Evolutionary conservation across 176 grass and related monocot genomes (phyloP).

Genomic region (Cenchrus americanus): DNA sequence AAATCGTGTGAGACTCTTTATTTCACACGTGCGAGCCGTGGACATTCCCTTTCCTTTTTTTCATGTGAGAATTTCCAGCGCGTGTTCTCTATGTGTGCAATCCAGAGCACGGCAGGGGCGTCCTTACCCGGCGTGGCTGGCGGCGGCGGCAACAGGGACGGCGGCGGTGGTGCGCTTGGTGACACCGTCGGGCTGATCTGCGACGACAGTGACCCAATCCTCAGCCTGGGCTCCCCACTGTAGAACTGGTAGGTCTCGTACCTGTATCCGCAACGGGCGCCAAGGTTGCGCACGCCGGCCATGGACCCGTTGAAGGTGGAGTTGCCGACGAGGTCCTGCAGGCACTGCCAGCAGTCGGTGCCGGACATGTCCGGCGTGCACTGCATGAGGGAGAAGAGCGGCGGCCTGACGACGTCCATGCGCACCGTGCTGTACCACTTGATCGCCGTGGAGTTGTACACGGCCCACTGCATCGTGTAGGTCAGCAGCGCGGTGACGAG

Average conservation of each 20-base stretch:
- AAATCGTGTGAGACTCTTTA: no score
- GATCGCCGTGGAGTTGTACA: slow-evolving; percentile 30
- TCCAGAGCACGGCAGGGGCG: no score
- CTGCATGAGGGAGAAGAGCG: slow-evolving; percentile 39
- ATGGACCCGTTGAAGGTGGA: neutral
- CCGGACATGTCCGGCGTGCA: slow-evolving; percentile 25
- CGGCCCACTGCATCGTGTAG: neutral
- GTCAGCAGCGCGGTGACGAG: slow-evolving; percentile 40
- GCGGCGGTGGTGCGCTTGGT: no score
- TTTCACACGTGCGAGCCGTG: no score
- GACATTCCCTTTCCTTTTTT: no score
- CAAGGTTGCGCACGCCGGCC: neutral
- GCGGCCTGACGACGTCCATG: neutral
- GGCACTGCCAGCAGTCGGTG: neutral
- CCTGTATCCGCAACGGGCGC: neutral
- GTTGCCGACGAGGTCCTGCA: neutral
- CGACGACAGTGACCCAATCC: neutral
- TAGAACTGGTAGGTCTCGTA: slow-evolving; percentile 20
- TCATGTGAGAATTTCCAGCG: no score
- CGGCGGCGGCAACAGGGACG: no score
- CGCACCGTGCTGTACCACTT: slow-evolving; percentile 4
- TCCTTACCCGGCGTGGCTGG: no score
- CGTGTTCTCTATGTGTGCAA: no score
- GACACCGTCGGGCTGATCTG: neutral
- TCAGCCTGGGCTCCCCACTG: neutral